Evolutionary conservation across 192 early-diverging fungal species (phyloP).

Genomic region (Coemansia sp.): DNA sequence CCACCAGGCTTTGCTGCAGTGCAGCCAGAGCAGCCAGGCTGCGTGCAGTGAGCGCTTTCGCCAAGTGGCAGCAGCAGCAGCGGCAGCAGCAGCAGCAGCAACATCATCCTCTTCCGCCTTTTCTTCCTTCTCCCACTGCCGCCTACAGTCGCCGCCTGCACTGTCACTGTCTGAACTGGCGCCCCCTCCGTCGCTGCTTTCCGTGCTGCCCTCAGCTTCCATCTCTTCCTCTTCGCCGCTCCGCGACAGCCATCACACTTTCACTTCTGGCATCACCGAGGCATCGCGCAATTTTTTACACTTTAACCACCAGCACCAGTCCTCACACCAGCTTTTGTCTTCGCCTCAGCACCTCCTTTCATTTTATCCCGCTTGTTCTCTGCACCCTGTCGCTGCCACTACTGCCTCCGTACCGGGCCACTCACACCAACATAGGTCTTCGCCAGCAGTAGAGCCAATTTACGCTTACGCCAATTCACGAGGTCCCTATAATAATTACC

Average conservation of each 20-base stretch:
- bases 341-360: not conserved
- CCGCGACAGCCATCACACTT: not conserved
- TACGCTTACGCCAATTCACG: constrained; percentile 5
- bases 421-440: not conserved
- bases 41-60: not conserved
- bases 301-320: not conserved
- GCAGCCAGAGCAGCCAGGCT: not conserved
- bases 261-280: not conserved
- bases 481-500: constrained; percentile 4
- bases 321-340: not conserved
- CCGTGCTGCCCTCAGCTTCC: not conserved
- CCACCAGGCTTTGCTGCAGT: not conserved
- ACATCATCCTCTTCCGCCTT: not conserved
- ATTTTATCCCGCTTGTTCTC: not conserved
- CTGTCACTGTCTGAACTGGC: constrained; percentile 3
- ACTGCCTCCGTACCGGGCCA: not conserved
- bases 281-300: not conserved
- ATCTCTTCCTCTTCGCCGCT: not conserved
- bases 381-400: not conserved
- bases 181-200: constrained; percentile 1
- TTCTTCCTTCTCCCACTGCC: not conserved
- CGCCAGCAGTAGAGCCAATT: not conserved
- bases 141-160: constrained; percentile 1
- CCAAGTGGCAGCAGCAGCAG: not conserved
- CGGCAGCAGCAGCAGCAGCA: too few species aligned